These are phyloP conservation scores for Poa pratensis DNA, from an alignment of 176 grass and related monocot genomes.

Conservation along the genomic window DNA sequence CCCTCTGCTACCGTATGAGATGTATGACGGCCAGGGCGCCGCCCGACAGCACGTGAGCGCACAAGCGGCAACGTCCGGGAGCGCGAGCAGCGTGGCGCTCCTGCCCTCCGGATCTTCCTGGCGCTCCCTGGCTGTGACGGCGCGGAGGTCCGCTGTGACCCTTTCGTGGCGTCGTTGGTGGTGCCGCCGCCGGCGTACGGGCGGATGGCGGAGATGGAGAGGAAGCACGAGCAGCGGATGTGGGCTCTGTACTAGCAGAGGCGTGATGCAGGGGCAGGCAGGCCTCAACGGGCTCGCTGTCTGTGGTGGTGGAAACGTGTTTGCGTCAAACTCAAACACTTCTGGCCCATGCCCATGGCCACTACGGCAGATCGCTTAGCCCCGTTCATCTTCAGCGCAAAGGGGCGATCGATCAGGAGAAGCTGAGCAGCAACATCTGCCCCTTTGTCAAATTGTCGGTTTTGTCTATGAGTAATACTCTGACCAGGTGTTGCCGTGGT, in stretches of 20 bases:
- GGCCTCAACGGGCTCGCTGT: conserved; percentile 43
- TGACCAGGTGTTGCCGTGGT: not conserved
- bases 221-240: conserved; percentile 81
- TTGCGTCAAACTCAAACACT: conserved; percentile 44
- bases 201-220: conserved; percentile 80
- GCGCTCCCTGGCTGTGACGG: conserved; percentile 70
- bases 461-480: not conserved
- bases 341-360: conserved; percentile 54
- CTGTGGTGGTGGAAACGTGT: conserved; percentile 22
- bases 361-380: too few relatives aligned
- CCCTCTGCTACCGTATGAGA: conserved; percentile 65
- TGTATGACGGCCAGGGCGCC: conserved; percentile 82
- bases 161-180: conserved; percentile 71
- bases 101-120: conserved; percentile 43
- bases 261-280: conserved; percentile 66
- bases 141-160: conserved; percentile 54
- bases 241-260: conserved; percentile 67
- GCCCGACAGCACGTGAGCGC: conserved; percentile 54
- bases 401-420: too few relatives aligned
- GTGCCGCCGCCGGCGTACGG: conserved; percentile 77
- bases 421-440: not conserved
- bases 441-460: not conserved
- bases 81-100: conserved; percentile 72
- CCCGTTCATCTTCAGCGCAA: too few relatives aligned
- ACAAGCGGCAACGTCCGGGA: conserved; percentile 49